A percentile compares a stretch with the other conserved stretches of the same genome.
Conservation (phyloP, 2,329 filamentous ascomycete species). For the Stemphylium vesicarium region DNA sequence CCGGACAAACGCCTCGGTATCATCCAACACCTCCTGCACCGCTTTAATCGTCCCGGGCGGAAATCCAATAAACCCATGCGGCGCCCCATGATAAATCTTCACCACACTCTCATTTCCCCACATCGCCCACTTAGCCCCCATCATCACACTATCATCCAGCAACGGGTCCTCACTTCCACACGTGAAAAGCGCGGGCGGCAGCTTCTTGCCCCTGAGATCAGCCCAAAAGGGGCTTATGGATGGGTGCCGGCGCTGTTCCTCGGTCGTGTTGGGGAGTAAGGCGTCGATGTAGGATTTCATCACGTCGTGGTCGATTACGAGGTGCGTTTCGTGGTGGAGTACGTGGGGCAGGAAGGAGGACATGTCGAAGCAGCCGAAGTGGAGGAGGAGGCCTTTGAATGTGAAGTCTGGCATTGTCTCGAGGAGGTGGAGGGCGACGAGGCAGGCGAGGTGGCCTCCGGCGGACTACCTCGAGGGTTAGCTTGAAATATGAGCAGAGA, state of each 20-base stretch:
- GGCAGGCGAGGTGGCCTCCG: slow-evolving; percentile 57
- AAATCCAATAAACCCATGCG: slow-evolving; percentile 60
- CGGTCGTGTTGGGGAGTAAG: slow-evolving; percentile 52
- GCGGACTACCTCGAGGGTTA: slow-evolving; percentile 49
- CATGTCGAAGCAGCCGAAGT: slow-evolving; percentile 61
- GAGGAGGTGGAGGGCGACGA: slow-evolving; percentile 58
- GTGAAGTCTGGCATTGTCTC: slow-evolving; percentile 45
- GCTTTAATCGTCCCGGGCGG: slow-evolving; percentile 44
- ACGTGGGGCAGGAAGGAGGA: slow-evolving; percentile 52
- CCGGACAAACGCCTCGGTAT: slow-evolving; percentile 50
- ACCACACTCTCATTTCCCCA: slow-evolving; percentile 58
- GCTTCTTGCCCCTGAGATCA: slow-evolving; percentile 45
- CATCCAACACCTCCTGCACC: slow-evolving; percentile 49
- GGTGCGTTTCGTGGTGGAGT: slow-evolving; percentile 45
- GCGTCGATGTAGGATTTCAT: slow-evolving; percentile 57
- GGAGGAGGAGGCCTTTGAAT: slow-evolving; percentile 59
- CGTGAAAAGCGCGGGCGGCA: slow-evolving; percentile 62
- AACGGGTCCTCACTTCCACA: slow-evolving; percentile 62
- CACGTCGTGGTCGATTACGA: slow-evolving; percentile 56
- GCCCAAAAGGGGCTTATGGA: slow-evolving; percentile 59
- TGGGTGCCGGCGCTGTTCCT: slow-evolving; percentile 53
- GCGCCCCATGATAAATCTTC: slow-evolving; percentile 61
- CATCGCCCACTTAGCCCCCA: slow-evolving; percentile 62
- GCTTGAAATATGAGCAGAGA: not conserved
- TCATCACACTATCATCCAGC: slow-evolving; percentile 60